Evolutionary conservation across 768 basidiomycete species (phyloP).

Genomic region (Lactarius hengduanensis): DNA sequence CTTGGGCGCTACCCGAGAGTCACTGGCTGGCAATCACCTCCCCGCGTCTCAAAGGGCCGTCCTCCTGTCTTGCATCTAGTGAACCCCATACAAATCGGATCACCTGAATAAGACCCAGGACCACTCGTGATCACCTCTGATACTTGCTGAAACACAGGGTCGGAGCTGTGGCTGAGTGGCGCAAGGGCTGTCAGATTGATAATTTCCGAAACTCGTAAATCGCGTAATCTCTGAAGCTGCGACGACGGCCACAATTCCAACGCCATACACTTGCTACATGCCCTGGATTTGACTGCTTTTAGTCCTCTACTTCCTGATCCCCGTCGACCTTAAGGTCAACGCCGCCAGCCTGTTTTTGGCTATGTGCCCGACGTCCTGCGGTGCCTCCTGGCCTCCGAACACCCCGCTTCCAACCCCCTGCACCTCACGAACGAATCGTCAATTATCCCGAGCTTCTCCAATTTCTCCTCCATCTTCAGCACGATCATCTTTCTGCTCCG

Average conservation of each 20-base stretch:
- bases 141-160: too few species aligned
- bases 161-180: too few species aligned
- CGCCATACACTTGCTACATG: not conserved
- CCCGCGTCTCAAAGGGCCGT: too few species aligned
- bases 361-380: constrained; percentile 71
- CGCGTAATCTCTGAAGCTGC: not conserved
- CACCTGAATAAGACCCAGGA: too few species aligned
- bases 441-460: constrained; percentile 48
- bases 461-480: constrained; percentile 59
- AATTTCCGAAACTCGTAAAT: too few species aligned
- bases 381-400: constrained; percentile 67
- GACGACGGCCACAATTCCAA: not conserved
- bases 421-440: constrained; percentile 43
- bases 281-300: not conserved
- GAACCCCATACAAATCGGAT: too few species aligned
- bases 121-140: too few species aligned
- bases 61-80: too few species aligned
- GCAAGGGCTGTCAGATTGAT: too few species aligned
- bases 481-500: constrained; percentile 68
- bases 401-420: constrained; percentile 42
- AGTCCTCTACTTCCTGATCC: constrained; percentile 28
- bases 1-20: too few species aligned
- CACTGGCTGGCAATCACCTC: too few species aligned
- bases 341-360: constrained; percentile 64
- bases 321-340: constrained; percentile 39